Base-by-base conservation (phyloP, 1,284 basidiomycete genomes). In the Sporisorium graminicola region DNA sequence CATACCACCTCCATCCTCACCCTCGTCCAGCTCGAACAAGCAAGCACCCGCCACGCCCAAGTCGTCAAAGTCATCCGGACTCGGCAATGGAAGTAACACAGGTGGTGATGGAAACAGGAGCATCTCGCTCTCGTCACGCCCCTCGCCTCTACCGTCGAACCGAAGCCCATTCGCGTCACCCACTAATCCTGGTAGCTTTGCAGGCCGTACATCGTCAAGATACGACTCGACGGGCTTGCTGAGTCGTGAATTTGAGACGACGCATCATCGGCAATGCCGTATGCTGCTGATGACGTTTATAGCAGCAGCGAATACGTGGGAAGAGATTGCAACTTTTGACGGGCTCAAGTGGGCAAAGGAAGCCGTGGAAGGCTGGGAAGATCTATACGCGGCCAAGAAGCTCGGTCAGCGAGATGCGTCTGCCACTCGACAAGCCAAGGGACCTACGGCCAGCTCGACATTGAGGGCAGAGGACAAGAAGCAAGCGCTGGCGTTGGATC, bases 271-370 rank as follows among this genome's bases (percentile, higher is more conserved):
- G 46, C 72, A 74, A 35, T 63, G 78, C 24, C 65, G 82, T 0
- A 64, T 59, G 5, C 49, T 80, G 16, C 65, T 84, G 9, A 22
- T 58, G 24, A 75, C 81, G 2, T 79, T 82, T 49, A 47, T 70
- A 5, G 55, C 59, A 5, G 70, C 79, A 18, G 69, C 75, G 9
- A 69, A 63, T 20, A 69, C 43, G 47, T 83, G 82, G 82, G 77
- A 80, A 27, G 79, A 83, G 61, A 55, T 72, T 18, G 80, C 80
- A 24, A 82, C 72, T 20, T 73, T 80, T 18, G 80, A 83, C 29
- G 82, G 80, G 10, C 75, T 82, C 49, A 78, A 74, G 50, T 77
- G 74, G 74, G 82, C 82, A 1, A 74, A 74, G 3, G 65, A 78
- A 43, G 69, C 74, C 5, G 57, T 69, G 42, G 72, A 78, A 14